These are phyloP conservation scores for Dactylellina leptospora DNA, from an alignment of 2,329 filamentous ascomycete species.

Conservation along the genomic window DNA sequence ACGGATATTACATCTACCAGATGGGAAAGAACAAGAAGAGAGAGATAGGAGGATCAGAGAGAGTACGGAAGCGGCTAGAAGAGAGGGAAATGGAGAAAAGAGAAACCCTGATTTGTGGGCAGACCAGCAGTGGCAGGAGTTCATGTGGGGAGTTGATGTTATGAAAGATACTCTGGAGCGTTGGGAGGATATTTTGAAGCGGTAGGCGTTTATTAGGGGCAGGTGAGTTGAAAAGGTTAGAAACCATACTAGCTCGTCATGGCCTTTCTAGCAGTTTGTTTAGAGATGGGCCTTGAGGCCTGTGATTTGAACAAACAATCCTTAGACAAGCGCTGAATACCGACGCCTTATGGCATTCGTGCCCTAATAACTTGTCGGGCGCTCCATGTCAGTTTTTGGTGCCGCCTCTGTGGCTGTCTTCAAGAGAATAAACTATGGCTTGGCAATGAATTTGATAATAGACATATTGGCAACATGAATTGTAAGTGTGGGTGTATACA, in stretches of 20 bases:
- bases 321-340: not conserved
- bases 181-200: constrained; percentile 46
- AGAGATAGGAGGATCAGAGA: constrained; percentile 66
- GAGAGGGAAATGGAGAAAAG: constrained; percentile 25
- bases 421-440: too few species aligned
- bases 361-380: not conserved
- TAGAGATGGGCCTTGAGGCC: too few species aligned
- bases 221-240: not conserved
- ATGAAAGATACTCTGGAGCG: constrained; percentile 57
- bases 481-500: not conserved
- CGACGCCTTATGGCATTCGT: not conserved
- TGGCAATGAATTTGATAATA: too few species aligned
- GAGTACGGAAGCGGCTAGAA: constrained; percentile 37
- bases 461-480: too few species aligned
- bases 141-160: constrained; percentile 59
- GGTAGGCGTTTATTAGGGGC: too few species aligned
- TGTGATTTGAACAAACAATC: too few species aligned
- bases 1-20: constrained; percentile 68
- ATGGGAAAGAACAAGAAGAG: constrained; percentile 69
- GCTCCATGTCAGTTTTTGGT: not conserved
- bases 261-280: too few species aligned
- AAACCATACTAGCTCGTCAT: too few species aligned
- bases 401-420: too few species aligned
- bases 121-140: constrained; percentile 57
- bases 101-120: constrained; percentile 58